Conservation (phyloP, 176 grass and related monocot genomes). For the Oryza australiensis region DNA sequence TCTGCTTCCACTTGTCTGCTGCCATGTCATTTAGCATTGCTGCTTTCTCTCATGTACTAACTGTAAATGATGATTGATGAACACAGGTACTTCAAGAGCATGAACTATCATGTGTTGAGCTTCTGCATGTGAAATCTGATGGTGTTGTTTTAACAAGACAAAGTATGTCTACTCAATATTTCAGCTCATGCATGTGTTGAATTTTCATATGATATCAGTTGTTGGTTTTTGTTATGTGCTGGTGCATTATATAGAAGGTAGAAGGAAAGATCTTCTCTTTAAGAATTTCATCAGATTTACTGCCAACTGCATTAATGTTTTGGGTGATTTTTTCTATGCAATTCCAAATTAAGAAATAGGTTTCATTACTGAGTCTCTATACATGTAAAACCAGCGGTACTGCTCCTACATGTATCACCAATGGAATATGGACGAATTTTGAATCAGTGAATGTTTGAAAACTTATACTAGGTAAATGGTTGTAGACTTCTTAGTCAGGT, state of each 20-base stretch:
- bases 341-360: conserved; percentile 8
- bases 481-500: conserved; percentile 20
- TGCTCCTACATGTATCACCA: background rate
- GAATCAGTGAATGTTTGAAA: conserved; percentile 16
- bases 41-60: background rate
- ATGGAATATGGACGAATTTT: background rate
- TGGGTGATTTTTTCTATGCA: background rate
- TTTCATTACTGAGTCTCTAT: background rate
- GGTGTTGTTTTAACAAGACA: conserved; percentile 76
- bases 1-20: conserved; percentile 11
- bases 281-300: background rate
- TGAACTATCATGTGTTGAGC: conserved; percentile 68
- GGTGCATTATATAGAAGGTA: background rate
- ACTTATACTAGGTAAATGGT: background rate
- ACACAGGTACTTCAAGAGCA: conserved; percentile 80
- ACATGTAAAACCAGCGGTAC: too few species aligned
- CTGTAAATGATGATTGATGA: conserved; percentile 24
- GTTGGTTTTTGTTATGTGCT: background rate
- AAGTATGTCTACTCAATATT: conserved; percentile 58
- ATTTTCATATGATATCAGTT: background rate
- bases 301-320: background rate
- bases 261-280: conserved; percentile 9
- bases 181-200: background rate
- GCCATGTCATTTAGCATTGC: background rate
- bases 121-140: conserved; percentile 92